Evolutionary conservation across 441 rosid genomes (phyloP).

Genomic region (Euphorbia schlechtendalii): DNA sequence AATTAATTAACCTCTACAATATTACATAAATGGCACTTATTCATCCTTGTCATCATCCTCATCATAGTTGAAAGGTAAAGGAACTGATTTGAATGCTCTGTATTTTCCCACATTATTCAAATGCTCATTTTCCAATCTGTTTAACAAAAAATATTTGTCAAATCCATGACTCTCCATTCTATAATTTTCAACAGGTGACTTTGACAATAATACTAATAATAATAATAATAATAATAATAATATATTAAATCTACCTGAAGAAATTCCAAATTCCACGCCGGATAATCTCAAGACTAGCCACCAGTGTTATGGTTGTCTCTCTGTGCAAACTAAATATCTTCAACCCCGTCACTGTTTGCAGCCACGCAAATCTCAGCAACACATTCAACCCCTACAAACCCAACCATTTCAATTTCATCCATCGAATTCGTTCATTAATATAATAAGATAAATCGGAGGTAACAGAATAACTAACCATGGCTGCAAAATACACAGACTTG

Average conservation of each 20-base stretch:
- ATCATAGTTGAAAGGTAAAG: conserved; percentile 53
- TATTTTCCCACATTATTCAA: conserved; percentile 49
- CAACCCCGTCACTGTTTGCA: conserved; percentile 47
- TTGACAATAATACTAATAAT: too few relatives aligned
- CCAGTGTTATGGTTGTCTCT: conserved; percentile 33
- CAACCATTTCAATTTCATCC: too few relatives aligned
- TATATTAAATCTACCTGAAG: conserved; percentile 88
- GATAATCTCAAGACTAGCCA: conserved; percentile 60
- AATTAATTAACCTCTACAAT: too few relatives aligned
- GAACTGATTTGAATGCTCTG: conserved; percentile 62
- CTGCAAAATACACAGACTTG: conserved; percentile 43
- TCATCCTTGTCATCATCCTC: conserved; percentile 38
- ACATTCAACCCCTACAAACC: conserved; percentile 42
- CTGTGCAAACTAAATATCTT: conserved; percentile 25
- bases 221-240: too few relatives aligned
- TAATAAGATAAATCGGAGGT: background rate
- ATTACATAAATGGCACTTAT: too few relatives aligned
- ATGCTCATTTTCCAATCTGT: conserved; percentile 60
- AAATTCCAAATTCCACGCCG: conserved; percentile 89
- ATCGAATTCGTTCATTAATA: too few relatives aligned
- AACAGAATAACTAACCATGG: conserved; percentile 38
- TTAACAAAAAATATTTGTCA: too few relatives aligned
- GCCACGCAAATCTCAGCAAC: conserved; percentile 63
- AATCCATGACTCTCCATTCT: too few relatives aligned
- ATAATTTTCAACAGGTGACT: conserved; percentile 8